Evolutionary conservation across 108 stramenopile species (phyloP), one percentile per base, ranked within the genome.

Genomic region (Cyclotella cryptica): DNA sequence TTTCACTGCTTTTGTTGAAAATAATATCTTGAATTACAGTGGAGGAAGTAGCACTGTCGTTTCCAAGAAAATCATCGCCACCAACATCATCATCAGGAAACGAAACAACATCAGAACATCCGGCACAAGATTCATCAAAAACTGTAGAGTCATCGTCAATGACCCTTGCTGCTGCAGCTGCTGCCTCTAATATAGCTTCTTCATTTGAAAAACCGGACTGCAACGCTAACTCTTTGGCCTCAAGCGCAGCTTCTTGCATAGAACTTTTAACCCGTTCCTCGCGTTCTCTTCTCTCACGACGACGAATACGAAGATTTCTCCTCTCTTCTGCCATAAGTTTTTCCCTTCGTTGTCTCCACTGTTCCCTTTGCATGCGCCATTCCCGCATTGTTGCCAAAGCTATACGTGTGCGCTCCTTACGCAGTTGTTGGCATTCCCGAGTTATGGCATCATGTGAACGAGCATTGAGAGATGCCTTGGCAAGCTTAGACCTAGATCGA

Each of bases 111-210:
- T 70, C 73, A 5, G 74, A 74, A 40, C 75, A 58, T 18, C 22
- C 51, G 13, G 26, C 55, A 3, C 46, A 29, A 2, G 41, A 46
- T 61, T 30, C 60, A 54, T 81, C 27, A 59, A 74, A 74, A 15
- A 69, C 0, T 28, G 61, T 70, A 49, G 80, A 74, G 12, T 81
- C 57, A 28, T 75, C 69, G 49, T 81, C 74, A 19, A 81, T 61
- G 41, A 75, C 74, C 27, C 62, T 71, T 13, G 80, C 68, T 0
- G 80, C 80, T 0, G 80, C 80, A 42, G 74, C 73, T 22, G 80
- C 80, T 29, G 80, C 81, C 58, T 75, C 63, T 11, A 82, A 74
- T 19, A 66, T 24, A 10, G 81, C 81, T 27, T 82, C 81, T 58
- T 71, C 81, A 13, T 69, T 28, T 0, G 74, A 64, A 39, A 43